phyloP scores from a whole-genome alignment of 441 rosid genomes.

The Viola pubescens region DNA sequence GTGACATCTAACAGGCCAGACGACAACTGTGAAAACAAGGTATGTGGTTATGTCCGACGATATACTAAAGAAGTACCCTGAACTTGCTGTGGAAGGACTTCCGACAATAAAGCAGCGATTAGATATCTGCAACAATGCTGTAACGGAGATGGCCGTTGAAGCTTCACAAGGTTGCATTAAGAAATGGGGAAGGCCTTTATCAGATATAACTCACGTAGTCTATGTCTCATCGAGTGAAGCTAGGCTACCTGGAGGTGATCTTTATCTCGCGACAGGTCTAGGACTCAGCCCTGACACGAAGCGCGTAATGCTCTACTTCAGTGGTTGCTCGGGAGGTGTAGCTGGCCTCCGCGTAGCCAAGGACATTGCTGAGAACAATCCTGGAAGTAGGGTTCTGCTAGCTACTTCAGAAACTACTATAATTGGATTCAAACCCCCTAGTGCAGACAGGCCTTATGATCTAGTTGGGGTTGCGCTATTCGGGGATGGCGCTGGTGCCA shows the following conservation, averaged over 20 bases:
- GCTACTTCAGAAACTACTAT: slow-evolving; percentile 92
- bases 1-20: slow-evolving; percentile 53
- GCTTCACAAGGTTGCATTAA: slow-evolving; percentile 72
- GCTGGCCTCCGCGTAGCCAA: slow-evolving; percentile 90
- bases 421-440: slow-evolving; percentile 90
- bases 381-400: slow-evolving; percentile 74
- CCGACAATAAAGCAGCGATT: slow-evolving; percentile 75
- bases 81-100: slow-evolving; percentile 69
- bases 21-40: slow-evolving; percentile 90
- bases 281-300: slow-evolving; percentile 70
- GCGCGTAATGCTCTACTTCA: slow-evolving; percentile 75
- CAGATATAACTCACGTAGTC: slow-evolving; percentile 82
- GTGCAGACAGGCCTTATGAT: slow-evolving; percentile 74
- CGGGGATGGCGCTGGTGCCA: slow-evolving; percentile 92
- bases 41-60: slow-evolving; percentile 97
- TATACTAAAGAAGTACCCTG: slow-evolving; percentile 72
- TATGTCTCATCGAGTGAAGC: slow-evolving; percentile 92
- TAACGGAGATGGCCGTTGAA: slow-evolving; percentile 82
- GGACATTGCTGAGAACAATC: slow-evolving; percentile 91
- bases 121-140: slow-evolving; percentile 74
- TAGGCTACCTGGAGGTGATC: slow-evolving; percentile 87
- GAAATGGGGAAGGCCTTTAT: slow-evolving; percentile 74
- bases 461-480: slow-evolving; percentile 91
- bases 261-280: slow-evolving; percentile 69
- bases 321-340: slow-evolving; percentile 93